These are phyloP conservation scores for Papilionanthe hybrid DNA, from an alignment of 116 monocot genomes.

Conservation along the genomic window DNA sequence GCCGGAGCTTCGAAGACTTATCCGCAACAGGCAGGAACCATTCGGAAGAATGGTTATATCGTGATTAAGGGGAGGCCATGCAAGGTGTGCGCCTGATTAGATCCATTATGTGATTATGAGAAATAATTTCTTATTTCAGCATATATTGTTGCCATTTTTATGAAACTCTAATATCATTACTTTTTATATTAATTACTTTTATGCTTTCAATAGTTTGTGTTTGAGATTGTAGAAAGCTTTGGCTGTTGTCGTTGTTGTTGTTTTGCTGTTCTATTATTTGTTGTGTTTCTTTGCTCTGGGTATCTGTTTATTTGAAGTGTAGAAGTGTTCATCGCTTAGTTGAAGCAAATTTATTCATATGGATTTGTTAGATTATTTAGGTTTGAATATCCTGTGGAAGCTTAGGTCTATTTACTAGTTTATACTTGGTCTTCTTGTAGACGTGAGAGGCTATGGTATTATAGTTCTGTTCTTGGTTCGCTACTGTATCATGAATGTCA, in stretches of 20 bases:
- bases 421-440: background rate
- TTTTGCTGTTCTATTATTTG: no score
- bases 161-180: no score
- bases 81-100: slow-evolving; percentile 35
- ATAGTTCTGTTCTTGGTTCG: background rate
- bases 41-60: slow-evolving; percentile 68
- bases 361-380: background rate
- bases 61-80: slow-evolving; percentile 71
- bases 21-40: slow-evolving; percentile 78
- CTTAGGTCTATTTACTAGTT: background rate
- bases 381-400: background rate
- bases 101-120: background rate
- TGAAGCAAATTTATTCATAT: background rate
- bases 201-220: background rate
- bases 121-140: background rate
- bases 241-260: background rate
- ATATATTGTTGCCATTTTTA: background rate
- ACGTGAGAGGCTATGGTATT: background rate
- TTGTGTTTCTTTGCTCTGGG: no score
- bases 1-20: slow-evolving; percentile 77
- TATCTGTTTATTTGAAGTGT: no score
- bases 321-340: background rate
- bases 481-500: no score
- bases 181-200: no score
- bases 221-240: background rate